These are phyloP conservation scores for Rusavskia elegans DNA, from an alignment of 495 filamentous ascomycete species.

Conservation along the genomic window DNA sequence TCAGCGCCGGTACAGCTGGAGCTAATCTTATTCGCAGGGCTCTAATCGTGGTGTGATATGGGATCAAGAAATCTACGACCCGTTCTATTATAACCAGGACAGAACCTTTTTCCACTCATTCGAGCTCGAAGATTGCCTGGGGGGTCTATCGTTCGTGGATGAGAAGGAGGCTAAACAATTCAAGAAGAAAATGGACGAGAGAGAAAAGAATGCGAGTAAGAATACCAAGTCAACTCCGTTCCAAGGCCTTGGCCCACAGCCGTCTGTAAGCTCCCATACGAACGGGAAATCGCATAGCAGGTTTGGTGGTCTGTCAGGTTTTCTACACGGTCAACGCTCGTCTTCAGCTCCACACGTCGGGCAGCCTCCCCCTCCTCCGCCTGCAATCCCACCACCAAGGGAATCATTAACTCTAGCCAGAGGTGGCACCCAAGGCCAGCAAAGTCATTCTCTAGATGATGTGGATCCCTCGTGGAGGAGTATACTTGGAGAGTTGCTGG, in stretches of 20 bases:
- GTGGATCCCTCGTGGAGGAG: slow-evolving; percentile 72
- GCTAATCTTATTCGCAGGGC: slow-evolving; percentile 31
- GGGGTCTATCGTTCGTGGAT: slow-evolving; percentile 79
- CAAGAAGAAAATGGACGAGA: slow-evolving; percentile 83
- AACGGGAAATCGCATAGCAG: slow-evolving; percentile 31
- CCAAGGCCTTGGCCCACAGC: slow-evolving; percentile 28
- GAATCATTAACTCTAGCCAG: slow-evolving; percentile 11
- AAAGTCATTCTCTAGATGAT: slow-evolving; percentile 56
- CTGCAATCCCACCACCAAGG: slow-evolving; percentile 18
- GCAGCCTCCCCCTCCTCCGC: slow-evolving; percentile 28
- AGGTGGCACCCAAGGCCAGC: slow-evolving; percentile 18
- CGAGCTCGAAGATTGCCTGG: slow-evolving; percentile 80
- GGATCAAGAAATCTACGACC: slow-evolving; percentile 96
- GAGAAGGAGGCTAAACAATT: slow-evolving; percentile 95
- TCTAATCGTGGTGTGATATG: slow-evolving; percentile 80
- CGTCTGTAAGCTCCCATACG: slow-evolving; percentile 22
- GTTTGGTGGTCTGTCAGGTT: slow-evolving; percentile 45
- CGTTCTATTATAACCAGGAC: slow-evolving; percentile 87
- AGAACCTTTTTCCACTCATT: slow-evolving; percentile 95
- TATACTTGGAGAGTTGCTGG: slow-evolving; percentile 64
- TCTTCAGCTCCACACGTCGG: slow-evolving; percentile 36
- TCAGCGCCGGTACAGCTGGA: neutral
- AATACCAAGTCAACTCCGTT: slow-evolving; percentile 65
- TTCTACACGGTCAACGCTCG: slow-evolving; percentile 54
- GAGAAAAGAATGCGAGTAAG: slow-evolving; percentile 86